phyloP scores from a whole-genome alignment of 169 alveolate genomes.

The Cryptosporidium andersoni region DNA sequence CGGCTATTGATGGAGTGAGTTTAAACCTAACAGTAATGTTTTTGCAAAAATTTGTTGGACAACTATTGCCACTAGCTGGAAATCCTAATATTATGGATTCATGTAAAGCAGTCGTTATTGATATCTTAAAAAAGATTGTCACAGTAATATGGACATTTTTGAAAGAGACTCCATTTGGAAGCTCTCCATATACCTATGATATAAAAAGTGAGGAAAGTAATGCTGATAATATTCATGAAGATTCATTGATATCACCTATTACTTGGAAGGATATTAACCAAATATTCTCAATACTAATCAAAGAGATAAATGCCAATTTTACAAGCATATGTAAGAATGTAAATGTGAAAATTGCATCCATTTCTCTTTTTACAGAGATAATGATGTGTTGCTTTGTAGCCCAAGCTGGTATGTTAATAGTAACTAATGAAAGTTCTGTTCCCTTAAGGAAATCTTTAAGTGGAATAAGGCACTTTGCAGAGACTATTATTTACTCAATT shows the following conservation, averaged over 20 bases:
- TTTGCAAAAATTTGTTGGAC: slow-evolving; percentile 25
- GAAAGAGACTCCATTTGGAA: slow-evolving; percentile 63
- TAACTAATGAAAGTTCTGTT: slow-evolving; percentile 48
- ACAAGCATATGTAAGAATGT: slow-evolving; percentile 24
- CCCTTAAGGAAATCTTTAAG: slow-evolving; percentile 46
- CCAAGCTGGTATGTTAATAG: slow-evolving; percentile 59
- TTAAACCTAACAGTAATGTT: slow-evolving; percentile 33
- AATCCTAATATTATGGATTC: slow-evolving; percentile 59
- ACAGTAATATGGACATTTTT: slow-evolving; percentile 58
- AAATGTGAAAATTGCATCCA: slow-evolving; percentile 63
- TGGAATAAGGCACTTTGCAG: slow-evolving; percentile 52
- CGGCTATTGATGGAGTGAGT: slow-evolving; percentile 69
- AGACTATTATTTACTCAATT: slow-evolving; percentile 19
- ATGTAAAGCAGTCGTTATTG: slow-evolving; percentile 71
- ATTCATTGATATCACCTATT: slow-evolving; percentile 24
- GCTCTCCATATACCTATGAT: slow-evolving; percentile 59
- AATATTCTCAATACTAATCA: slow-evolving; percentile 21
- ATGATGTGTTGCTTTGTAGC: slow-evolving; percentile 71
- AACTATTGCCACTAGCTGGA: slow-evolving; percentile 31
- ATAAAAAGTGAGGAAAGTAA: slow-evolving; percentile 4
- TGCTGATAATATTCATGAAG: neutral
- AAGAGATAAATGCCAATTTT: slow-evolving; percentile 50
- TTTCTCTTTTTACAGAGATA: slow-evolving; percentile 49
- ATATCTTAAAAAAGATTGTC: slow-evolving; percentile 35
- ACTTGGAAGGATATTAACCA: slow-evolving; percentile 59